phyloP scores from a whole-genome alignment of 805 yeast genomes.

The Kluyveromyces nonfermentans region DNA sequence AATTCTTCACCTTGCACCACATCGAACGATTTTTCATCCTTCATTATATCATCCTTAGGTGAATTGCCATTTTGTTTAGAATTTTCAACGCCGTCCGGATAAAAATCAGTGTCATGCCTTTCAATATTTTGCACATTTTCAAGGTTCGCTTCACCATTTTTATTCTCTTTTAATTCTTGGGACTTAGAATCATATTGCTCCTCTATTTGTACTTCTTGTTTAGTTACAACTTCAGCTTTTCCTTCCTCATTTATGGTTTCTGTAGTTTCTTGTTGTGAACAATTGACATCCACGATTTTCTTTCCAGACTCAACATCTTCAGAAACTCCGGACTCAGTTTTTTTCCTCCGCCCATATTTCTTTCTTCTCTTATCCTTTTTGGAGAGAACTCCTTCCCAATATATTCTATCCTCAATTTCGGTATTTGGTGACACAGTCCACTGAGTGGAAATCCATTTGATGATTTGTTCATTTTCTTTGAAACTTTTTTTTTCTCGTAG shows the following conservation, averaged over 20 bases:
- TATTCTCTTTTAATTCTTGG: too few species aligned
- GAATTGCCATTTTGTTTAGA: too few species aligned
- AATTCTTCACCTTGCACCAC: too few species aligned
- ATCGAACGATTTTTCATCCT: too few species aligned
- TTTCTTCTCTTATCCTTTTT: slow-evolving; percentile 36
- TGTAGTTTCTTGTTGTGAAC: neutral
- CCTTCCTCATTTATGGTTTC: neutral
- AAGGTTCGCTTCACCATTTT: too few species aligned
- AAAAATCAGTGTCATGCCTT: too few species aligned
- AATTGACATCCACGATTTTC: slow-evolving; percentile 18
- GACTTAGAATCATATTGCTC: neutral
- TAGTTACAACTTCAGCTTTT: neutral
- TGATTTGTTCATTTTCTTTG: slow-evolving; percentile 33
- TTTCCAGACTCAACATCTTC: slow-evolving; percentile 20
- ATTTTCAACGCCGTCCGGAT: too few species aligned
- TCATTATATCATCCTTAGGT: too few species aligned
- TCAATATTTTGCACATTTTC: too few species aligned
- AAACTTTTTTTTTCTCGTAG: slow-evolving; percentile 55
- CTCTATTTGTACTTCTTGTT: neutral
- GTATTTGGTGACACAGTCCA: slow-evolving; percentile 49
- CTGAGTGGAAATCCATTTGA: slow-evolving; percentile 14
- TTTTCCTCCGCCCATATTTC: slow-evolving; percentile 35
- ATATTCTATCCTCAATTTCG: slow-evolving; percentile 44
- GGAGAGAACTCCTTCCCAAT: slow-evolving; percentile 32
- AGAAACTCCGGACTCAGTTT: slow-evolving; percentile 28